Evolutionary conservation across 805 yeast species (phyloP).

Genomic region (Schwanniomyces pseudopolymorphus): DNA sequence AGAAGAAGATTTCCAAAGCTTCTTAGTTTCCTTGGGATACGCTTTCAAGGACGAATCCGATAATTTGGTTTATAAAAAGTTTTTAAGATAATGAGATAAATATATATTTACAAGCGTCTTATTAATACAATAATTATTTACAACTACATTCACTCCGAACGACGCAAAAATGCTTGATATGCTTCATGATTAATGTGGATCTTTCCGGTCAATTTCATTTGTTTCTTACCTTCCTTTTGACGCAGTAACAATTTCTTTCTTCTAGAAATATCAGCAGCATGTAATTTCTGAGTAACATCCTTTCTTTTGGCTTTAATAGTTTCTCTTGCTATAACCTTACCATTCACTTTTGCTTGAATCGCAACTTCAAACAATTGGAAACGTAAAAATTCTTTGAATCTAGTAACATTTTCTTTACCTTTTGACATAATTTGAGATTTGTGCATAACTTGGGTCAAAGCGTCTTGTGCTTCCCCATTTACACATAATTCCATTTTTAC

Average conservation of each 20-base stretch:
- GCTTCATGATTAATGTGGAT: conserved; percentile 82
- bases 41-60: conserved; percentile 77
- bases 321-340: conserved; percentile 82
- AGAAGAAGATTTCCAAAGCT: conserved; percentile 60
- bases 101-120: background rate
- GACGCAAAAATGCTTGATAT: conserved; percentile 76
- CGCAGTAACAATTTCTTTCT: conserved; percentile 82
- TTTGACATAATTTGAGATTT: conserved; percentile 65
- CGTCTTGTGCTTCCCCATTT: conserved; percentile 88
- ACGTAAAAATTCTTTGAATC: conserved; percentile 74
- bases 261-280: conserved; percentile 90
- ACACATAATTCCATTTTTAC: conserved; percentile 87
- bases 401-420: conserved; percentile 80
- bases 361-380: conserved; percentile 90
- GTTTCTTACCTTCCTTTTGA: conserved; percentile 93
- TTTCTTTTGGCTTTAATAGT: conserved; percentile 91
- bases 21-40: conserved; percentile 74
- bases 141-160: conserved; percentile 15
- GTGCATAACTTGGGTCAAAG: conserved; percentile 89
- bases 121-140: conserved; percentile 6
- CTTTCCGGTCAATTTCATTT: conserved; percentile 75
- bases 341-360: conserved; percentile 84
- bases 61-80: conserved; percentile 80
- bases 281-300: conserved; percentile 91
- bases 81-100: conserved; percentile 39